Base-by-base conservation (phyloP, 169 alveolate species). In the Plasmodium fragile region DNA sequence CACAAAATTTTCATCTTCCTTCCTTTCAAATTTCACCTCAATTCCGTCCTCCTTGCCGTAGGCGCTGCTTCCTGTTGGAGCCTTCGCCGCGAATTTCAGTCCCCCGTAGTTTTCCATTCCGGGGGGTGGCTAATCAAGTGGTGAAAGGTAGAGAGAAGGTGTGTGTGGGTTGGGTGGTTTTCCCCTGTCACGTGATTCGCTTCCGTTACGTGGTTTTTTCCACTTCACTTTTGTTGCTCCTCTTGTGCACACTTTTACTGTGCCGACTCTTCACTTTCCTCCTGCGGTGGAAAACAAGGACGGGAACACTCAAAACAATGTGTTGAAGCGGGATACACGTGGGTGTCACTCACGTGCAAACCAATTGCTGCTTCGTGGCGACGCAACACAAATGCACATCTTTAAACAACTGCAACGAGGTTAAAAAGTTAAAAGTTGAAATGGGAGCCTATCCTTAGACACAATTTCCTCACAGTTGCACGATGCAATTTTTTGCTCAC, bases 31-130 rank as follows among this genome's bases (percentile, higher is more conserved):
- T 30, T 49, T 75, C 36, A 84, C 79, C 13, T 75, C 45, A 30
- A 28, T 7, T 4, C 22, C 85, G 41, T 52, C 81, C 13, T 34
- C 78, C 41, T 81, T 81, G 3, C 52, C 75, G 36, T 43, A 84
- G 41, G 45, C 59, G 39, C 52, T 69, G 25, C 70, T 52, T 3
- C 65, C 59, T 5, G 39, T 28, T 45, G 52, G 69, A 8, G 43
- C 80, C n/a, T 32, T 49, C 39, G 32, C 39, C 13, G 22, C 7
- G 39, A 84, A 84, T 28, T 72, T 52, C 32, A 52, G 41, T 18
- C 93, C 93, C 45, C 53, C 59, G 34, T 32, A 84, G 52, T 34
- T 75, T 32, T 72, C 85, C 93, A 84, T 84, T 18, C 34, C 34
- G 18, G 55, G 18, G 55, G 11, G n/a, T 10, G 8, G 45, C 45